Percentiles rank a stretch among this genome's conserved stretches.
These are phyloP conservation scores for Carex parvula DNA, from an alignment of 176 grass and related monocot genomes.

Conservation along the genomic window DNA sequence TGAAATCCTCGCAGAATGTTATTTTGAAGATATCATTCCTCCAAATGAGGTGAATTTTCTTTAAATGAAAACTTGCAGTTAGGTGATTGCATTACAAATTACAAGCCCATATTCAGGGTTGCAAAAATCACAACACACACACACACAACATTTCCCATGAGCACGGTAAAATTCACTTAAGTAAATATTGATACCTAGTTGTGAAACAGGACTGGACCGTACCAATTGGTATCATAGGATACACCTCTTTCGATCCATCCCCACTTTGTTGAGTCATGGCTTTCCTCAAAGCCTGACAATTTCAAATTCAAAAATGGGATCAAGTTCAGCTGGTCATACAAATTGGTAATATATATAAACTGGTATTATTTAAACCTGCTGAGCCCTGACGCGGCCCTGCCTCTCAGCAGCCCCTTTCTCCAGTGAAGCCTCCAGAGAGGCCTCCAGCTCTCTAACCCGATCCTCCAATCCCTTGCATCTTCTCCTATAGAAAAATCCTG, in stretches of 20 bases:
- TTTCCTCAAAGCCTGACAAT: slow-evolving; percentile 52
- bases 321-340: not conserved
- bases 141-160: too few relatives aligned
- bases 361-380: slow-evolving; percentile 45
- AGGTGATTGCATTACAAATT: not conserved
- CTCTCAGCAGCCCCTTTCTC: slow-evolving; percentile 74
- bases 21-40: not conserved
- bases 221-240: slow-evolving; percentile 72
- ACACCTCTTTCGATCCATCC: slow-evolving; percentile 25
- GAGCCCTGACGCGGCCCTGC: slow-evolving; percentile 61
- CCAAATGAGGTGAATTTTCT: not conserved
- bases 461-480: slow-evolving; percentile 35
- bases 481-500: slow-evolving; percentile 47
- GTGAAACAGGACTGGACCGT: slow-evolving; percentile 76
- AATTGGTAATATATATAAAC: not conserved
- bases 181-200: slow-evolving; percentile 48
- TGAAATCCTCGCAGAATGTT: not conserved
- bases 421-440: slow-evolving; percentile 30
- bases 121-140: too few relatives aligned
- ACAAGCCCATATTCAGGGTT: not conserved
- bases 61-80: not conserved
- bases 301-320: slow-evolving; percentile 4
- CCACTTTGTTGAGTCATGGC: slow-evolving; percentile 38
- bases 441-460: slow-evolving; percentile 52
- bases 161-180: not conserved